Base-by-base conservation (phyloP, 257 asterid species). In the Prunella vulgaris region DNA sequence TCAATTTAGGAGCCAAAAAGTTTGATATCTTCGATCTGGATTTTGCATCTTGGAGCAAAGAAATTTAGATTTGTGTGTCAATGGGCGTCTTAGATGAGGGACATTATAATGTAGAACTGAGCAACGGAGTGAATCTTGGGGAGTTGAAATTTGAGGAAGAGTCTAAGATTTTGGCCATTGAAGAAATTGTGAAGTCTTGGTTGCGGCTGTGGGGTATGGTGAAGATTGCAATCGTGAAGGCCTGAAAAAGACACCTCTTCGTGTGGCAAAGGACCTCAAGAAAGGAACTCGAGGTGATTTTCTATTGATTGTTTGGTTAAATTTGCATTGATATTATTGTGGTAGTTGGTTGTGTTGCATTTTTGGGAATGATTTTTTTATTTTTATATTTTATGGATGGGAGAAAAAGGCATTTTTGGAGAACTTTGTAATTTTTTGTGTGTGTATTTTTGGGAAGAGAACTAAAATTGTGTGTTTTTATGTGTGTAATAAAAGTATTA, bases 191-290 rank as follows among this genome's bases (percentile, higher is more conserved):
- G 40, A 90, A 81, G 80, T 84, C 86, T 68, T 85, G 90, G 24
- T 80, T 92, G 85, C 87, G 80, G n/a, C n/a, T n/a, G n/a, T n/a
- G 38, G 95, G 95, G 32, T 78, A 90, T 84, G 96, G 98, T 28
- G 98, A 92, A 70, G 98, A 92, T 80, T 56, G 79, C 71, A 83
- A 88, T 64, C 90, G 98, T 15, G 96, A 92, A 81, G 98, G 98
- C 30, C 73, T 92, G 35, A 68, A 58, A 4, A 86, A 77, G 79
- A 92, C 98, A 28, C 98, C 98, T 74, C 83, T 81, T 69, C 96
- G 98, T 32, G 98, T 92, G 10, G 98, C 98, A 21, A 92, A 89
- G 80, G 97, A 97, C 40, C 83, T 90, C 1, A 59, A 81, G 38
- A 93, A 90, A 73, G 98, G 97, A 56, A 88, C 98, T 4, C 78